Percentiles rank a stretch among this genome's conserved stretches.
These are phyloP conservation scores for Euphorbia pulcherrima DNA, from an alignment of 345 rosid genomes.

Conservation along the genomic window DNA sequence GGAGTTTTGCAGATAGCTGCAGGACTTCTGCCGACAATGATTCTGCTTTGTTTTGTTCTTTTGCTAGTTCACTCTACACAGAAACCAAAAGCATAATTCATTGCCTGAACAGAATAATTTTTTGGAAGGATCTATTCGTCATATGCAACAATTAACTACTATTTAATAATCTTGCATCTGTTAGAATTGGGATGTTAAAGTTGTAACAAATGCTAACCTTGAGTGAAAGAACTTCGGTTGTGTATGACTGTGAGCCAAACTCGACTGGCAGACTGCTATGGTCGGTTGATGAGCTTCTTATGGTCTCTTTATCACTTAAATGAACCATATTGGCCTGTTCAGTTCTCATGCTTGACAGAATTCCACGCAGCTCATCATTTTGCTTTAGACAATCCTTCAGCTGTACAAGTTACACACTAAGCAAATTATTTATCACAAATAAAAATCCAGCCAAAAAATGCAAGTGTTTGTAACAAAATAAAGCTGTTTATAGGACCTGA, in stretches of 20 bases:
- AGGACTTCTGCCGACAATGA: slow-evolving; percentile 75
- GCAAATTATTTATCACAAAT: not conserved
- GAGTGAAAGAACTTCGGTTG: slow-evolving; percentile 54
- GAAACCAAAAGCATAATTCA: not conserved
- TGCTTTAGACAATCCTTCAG: slow-evolving; percentile 82
- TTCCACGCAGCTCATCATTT: slow-evolving; percentile 77
- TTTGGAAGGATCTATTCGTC: no score
- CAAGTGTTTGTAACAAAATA: not conserved
- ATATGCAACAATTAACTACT: not conserved
- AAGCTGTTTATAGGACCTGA: slow-evolving; percentile 33
- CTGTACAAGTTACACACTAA: slow-evolving; percentile 32
- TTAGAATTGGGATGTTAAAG: not conserved
- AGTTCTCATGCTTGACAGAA: slow-evolving; percentile 59
- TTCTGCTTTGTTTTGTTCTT: slow-evolving; percentile 85
- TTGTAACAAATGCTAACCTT: slow-evolving; percentile 45
- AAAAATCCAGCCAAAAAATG: not conserved
- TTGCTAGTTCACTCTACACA: slow-evolving; percentile 63
- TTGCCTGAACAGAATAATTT: not conserved
- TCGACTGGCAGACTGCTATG: slow-evolving; percentile 30
- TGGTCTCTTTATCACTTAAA: slow-evolving; percentile 19
- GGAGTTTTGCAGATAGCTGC: slow-evolving; percentile 73
- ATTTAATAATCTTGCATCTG: slow-evolving; percentile 11
- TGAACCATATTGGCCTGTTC: slow-evolving; percentile 51
- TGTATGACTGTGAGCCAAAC: slow-evolving; percentile 32
- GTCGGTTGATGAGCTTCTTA: slow-evolving; percentile 23